phyloP scores from a whole-genome alignment of 83 land plant species.

The Thuja plicata region DNA sequence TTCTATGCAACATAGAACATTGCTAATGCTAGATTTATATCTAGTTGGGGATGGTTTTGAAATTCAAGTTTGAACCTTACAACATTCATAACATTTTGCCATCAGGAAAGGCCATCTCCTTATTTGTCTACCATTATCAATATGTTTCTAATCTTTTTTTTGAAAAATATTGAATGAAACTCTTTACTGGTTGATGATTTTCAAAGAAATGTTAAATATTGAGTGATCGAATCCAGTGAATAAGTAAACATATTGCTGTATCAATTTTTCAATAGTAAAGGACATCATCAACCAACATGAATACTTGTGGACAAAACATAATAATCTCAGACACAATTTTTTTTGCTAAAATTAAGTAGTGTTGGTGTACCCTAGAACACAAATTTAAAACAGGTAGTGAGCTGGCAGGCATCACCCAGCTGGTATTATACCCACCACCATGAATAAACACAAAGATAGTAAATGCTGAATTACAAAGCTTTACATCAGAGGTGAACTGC shows the following conservation, averaged over 20 bases:
- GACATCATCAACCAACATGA: not conserved
- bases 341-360: not conserved
- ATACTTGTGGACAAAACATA: not conserved
- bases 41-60: not conserved
- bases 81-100: not conserved
- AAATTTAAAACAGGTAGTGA: too few relatives aligned
- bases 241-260: not conserved
- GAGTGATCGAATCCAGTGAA: not conserved
- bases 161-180: not conserved
- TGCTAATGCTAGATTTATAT: slow-evolving; percentile 3
- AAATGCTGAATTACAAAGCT: too few relatives aligned
- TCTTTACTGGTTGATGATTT: not conserved
- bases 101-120: not conserved
- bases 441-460: too few relatives aligned
- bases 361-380: not conserved
- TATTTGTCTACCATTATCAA: not conserved
- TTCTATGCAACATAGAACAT: not conserved
- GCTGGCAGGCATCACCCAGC: too few relatives aligned
- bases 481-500: too few relatives aligned
- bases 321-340: not conserved
- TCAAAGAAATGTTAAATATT: not conserved
- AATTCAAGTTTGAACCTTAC: not conserved
- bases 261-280: not conserved
- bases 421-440: too few relatives aligned
- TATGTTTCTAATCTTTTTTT: not conserved